A percentile compares a stretch with the other conserved stretches of the same genome.
phyloP scores from a whole-genome alignment of 78 protist species.

The Mantamonas sphyraenae region DNA sequence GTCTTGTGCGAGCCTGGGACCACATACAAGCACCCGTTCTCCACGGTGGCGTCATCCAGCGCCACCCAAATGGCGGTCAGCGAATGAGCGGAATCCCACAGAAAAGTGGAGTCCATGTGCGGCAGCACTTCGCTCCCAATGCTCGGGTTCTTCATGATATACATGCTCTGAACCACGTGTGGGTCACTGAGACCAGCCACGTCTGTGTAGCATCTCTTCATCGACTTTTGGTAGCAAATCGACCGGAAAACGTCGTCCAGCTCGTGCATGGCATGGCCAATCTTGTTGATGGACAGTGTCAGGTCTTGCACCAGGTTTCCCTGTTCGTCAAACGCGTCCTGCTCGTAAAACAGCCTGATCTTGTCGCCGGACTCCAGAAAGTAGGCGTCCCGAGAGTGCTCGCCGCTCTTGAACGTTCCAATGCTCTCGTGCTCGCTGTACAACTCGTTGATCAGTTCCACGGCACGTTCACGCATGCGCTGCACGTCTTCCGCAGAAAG shows the following conservation, averaged over 20 bases:
- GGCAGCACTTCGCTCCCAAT: slow-evolving; percentile 69
- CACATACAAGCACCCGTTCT: too few species aligned
- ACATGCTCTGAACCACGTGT: slow-evolving; percentile 53
- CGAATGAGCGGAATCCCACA: too few species aligned
- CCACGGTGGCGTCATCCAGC: too few species aligned
- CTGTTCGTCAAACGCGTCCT: slow-evolving; percentile 32
- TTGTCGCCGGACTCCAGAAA: slow-evolving; percentile 43
- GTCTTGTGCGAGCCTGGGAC: too few species aligned
- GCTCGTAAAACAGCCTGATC: slow-evolving; percentile 46
- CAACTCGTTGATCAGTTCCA: too few species aligned
- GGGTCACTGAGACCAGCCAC: slow-evolving; percentile 20
- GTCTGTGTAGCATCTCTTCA: neutral
- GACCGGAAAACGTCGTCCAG: neutral
- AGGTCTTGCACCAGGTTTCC: slow-evolving; percentile 19
- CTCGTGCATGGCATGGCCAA: slow-evolving; percentile 31
- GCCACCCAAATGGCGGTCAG: too few species aligned
- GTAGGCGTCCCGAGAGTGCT: too few species aligned
- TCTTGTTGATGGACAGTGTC: slow-evolving; percentile 33
- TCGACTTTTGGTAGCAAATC: neutral
- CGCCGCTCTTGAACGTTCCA: too few species aligned
- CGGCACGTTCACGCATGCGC: too few species aligned
- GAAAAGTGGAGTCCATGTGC: too few species aligned
- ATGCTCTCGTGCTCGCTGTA: too few species aligned
- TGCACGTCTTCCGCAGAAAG: too few species aligned
- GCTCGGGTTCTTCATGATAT: slow-evolving; percentile 55